A percentile compares a stretch with the other conserved stretches of the same genome.
These are phyloP conservation scores for Ascochyta viciae-villosae DNA, from an alignment of 2,329 filamentous ascomycete genomes.

Conservation along the genomic window DNA sequence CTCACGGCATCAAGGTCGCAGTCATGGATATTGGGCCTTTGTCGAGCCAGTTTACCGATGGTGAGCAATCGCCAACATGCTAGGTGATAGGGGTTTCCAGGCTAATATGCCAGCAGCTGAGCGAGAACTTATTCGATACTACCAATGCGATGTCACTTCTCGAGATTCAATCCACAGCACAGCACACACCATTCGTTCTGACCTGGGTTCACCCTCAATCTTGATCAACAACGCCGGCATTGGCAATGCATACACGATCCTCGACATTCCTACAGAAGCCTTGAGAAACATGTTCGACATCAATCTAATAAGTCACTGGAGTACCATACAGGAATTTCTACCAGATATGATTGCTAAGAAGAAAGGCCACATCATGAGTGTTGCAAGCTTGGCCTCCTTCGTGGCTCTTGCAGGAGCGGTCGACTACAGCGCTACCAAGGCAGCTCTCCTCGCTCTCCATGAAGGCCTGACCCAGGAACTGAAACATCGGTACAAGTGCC, in stretches of 20 bases:
- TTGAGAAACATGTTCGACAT: constrained; percentile 42
- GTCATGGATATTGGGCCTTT: constrained; percentile 46
- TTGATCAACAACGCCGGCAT: constrained; percentile 50
- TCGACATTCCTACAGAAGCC: constrained; percentile 37
- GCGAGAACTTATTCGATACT: constrained; percentile 30
- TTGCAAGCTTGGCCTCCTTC: constrained; percentile 46
- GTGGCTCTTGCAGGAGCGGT: constrained; percentile 40
- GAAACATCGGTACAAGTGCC: constrained; percentile 52
- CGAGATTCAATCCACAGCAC: constrained; percentile 35
- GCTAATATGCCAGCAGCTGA: constrained; percentile 33
- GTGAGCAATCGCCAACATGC: constrained; percentile 22
- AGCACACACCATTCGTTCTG: constrained; percentile 43
- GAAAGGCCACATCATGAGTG: constrained; percentile 47
- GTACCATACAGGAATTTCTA: constrained; percentile 47
- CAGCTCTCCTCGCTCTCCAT: constrained; percentile 42
- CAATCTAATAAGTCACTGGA: constrained; percentile 48
- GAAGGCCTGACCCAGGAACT: constrained; percentile 50
- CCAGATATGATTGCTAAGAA: constrained; percentile 47
- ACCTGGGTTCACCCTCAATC: constrained; percentile 42
- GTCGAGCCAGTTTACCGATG: constrained; percentile 33
- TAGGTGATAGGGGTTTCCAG: background rate
- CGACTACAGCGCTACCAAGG: constrained; percentile 48
- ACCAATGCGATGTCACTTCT: constrained; percentile 46
- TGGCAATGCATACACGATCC: constrained; percentile 42
- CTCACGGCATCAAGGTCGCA: constrained; percentile 43